A percentile compares a stretch with the other conserved stretches of the same genome.
Conservation (phyloP, 805 yeast genomes). For the Metschnikowia anglica region DNA sequence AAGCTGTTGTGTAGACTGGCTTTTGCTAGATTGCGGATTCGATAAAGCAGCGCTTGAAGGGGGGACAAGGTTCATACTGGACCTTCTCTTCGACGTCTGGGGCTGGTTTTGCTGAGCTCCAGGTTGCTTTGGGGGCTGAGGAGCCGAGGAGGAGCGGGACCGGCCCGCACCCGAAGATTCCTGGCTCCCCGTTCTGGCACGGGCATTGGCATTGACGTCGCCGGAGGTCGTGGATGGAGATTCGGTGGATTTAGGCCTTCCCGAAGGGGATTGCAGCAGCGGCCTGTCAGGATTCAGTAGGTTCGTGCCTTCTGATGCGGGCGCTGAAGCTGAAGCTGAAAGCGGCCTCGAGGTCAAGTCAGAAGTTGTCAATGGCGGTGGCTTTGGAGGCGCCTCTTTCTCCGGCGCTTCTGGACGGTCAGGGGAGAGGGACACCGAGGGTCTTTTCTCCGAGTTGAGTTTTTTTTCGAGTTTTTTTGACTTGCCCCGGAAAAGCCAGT, state of each 20-base stretch:
- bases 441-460: conserved; percentile 24
- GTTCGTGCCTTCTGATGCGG: not conserved
- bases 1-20: not conserved
- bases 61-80: conserved; percentile 9
- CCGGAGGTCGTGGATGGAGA: not conserved
- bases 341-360: not conserved
- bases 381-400: not conserved
- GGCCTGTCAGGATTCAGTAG: too few species aligned
- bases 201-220: not conserved
- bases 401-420: conserved; percentile 9
- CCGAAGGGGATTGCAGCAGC: not conserved
- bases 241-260: not conserved
- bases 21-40: not conserved
- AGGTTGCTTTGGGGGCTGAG: conserved; percentile 14
- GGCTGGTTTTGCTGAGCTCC: not conserved
- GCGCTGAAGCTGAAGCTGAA: not conserved
- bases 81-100: conserved; percentile 13
- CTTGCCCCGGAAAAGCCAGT: conserved; percentile 82
- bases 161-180: conserved; percentile 13
- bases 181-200: too few species aligned
- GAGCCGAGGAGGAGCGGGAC: conserved; percentile 27
- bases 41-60: not conserved
- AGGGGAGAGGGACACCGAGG: conserved; percentile 8
- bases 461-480: conserved; percentile 55
- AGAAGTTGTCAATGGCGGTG: not conserved